phyloP scores from a whole-genome alignment of 2,329 filamentous ascomycete genomes.

The Colletotrichum trifolii region DNA sequence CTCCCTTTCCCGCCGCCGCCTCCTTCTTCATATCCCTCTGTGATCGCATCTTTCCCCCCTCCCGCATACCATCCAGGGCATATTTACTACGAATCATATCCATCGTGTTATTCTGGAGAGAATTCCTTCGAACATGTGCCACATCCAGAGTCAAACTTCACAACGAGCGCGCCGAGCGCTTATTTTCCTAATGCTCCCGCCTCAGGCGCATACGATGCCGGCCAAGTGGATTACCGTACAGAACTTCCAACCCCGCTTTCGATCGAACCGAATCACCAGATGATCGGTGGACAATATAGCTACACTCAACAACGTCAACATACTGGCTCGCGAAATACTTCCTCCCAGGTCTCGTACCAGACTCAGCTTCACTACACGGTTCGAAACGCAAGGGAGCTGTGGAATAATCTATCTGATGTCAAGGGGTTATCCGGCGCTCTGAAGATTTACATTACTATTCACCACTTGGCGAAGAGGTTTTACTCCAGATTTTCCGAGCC shows the following conservation, averaged over 20 bases:
- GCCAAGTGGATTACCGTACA: no score
- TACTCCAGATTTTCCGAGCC: constrained; percentile 66
- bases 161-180: no score
- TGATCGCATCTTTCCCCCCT: no score
- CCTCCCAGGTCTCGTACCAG: constrained; percentile 43
- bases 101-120: no score
- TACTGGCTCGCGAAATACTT: not conserved
- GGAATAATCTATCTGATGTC: constrained; percentile 69
- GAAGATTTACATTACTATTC: constrained; percentile 71
- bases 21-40: no score
- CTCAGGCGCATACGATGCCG: no score
- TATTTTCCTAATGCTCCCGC: no score
- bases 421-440: constrained; percentile 71
- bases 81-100: no score
- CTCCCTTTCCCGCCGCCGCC: no score
- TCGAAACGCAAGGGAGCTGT: constrained; percentile 68
- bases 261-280: not conserved
- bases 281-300: not conserved
- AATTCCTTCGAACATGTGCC: no score
- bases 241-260: not conserved
- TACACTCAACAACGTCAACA: constrained; percentile 8
- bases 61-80: no score
- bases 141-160: no score
- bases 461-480: constrained; percentile 70
- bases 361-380: constrained; percentile 64